phyloP scores from a whole-genome alignment of 2,329 filamentous ascomycete genomes.

The Sclerotinia sclerotiorum region DNA sequence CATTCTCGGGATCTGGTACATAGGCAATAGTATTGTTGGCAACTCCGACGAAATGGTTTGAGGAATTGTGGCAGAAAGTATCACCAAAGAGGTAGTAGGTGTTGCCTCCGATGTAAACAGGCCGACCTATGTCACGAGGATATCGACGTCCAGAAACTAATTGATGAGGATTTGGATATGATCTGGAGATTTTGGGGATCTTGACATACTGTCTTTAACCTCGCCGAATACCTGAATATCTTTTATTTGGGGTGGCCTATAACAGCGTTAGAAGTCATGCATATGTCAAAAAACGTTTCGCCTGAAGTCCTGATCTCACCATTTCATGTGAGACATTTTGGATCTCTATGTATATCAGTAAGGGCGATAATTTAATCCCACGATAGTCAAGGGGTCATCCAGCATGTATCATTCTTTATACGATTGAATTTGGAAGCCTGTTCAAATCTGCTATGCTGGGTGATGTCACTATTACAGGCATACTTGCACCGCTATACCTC shows the following conservation, averaged over 20 bases:
- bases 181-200: neutral
- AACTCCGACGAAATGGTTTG: conserved; percentile 11
- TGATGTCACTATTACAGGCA: conserved; percentile 7
- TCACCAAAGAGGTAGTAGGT: conserved; percentile 21
- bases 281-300: neutral
- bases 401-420: neutral
- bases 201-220: neutral
- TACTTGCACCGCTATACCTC: neutral
- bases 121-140: conserved; percentile 16
- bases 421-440: neutral
- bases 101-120: conserved; percentile 11
- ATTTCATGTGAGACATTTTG: conserved; percentile 16
- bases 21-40: conserved; percentile 17
- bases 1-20: conserved; percentile 2
- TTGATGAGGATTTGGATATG: neutral
- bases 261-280: neutral
- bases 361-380: neutral
- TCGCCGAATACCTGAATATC: conserved; percentile 2
- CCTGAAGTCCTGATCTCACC: neutral
- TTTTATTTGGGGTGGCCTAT: conserved; percentile 7
- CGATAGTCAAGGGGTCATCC: neutral
- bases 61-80: conserved; percentile 15
- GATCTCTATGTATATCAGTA: neutral
- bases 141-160: conserved; percentile 13
- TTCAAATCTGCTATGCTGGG: neutral